A percentile compares a stretch with the other conserved stretches of the same genome.
These are phyloP conservation scores for Cordyceps tenuipes DNA, from an alignment of 2,329 filamentous ascomycete genomes.

Conservation along the genomic window DNA sequence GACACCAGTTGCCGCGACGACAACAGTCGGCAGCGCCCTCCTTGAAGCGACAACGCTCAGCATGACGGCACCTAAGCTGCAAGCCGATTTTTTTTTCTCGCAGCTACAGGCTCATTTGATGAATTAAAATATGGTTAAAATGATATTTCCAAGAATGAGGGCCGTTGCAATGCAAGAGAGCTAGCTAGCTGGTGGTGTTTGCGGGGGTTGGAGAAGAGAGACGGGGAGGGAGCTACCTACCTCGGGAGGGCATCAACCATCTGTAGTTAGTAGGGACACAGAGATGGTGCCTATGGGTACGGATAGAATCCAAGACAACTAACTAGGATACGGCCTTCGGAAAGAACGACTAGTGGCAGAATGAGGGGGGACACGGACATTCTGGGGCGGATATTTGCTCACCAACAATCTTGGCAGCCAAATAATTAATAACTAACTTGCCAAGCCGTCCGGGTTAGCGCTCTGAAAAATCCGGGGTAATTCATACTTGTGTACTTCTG, in stretches of 20 bases:
- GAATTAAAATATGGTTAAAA: background rate
- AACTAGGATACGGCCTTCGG: too few relatives aligned
- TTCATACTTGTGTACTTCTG: too few relatives aligned
- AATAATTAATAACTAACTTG: background rate
- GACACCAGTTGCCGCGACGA: background rate
- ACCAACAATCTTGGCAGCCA: background rate
- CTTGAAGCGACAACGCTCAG: background rate
- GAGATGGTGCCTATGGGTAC: too few relatives aligned
- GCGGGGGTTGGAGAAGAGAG: background rate
- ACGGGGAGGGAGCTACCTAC: background rate
- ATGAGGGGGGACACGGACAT: background rate
- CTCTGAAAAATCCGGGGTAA: background rate
- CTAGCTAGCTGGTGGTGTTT: background rate
- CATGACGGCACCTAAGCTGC: background rate
- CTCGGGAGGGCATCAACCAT: too few relatives aligned
- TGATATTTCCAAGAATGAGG: background rate
- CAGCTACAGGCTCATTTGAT: background rate
- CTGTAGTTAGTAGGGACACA: too few relatives aligned
- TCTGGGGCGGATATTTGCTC: background rate
- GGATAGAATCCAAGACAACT: too few relatives aligned
- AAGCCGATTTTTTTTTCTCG: background rate
- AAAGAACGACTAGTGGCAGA: too few relatives aligned
- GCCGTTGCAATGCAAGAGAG: too few relatives aligned
- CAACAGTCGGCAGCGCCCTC: background rate
- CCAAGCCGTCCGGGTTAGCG: background rate